Base-by-base conservation (phyloP, 1,284 basidiomycete genomes). In the Inonotus hispidus region DNA sequence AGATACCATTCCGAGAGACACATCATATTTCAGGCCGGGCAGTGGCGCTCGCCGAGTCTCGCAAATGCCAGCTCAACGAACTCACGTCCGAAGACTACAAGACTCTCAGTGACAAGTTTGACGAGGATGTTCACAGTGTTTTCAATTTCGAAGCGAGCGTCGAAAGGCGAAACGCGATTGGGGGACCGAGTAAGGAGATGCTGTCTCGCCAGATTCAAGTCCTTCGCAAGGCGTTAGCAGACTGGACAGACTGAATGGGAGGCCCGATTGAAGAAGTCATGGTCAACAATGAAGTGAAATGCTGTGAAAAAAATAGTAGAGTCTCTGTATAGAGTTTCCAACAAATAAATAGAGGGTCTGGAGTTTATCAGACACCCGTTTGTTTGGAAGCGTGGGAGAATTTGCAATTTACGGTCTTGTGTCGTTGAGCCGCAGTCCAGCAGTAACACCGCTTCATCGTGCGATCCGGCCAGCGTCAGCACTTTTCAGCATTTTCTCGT, bases 1-100 rank as follows among this genome's bases (percentile, higher is more conserved):
- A 80, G 79, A 81, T 79, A 39, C 96, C 96, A 6, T 99, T 99
- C 87, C 88, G 96, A 50, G 95, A 98, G 77, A 99, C 96, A 1
- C 96, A 99, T 74, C 96, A 99, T 74, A 88, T 99, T 68, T 98
- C 96, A 6, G 96, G 96, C 14, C 90, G 93, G 38, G 93, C 95
- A 16, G 96, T 99, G 59, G 93, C 95, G 2, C 80, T 98, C 39
- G 95, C 96, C 0, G 96, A 99, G 74, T 79, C 88, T 56, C 84
- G 85, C 39, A 81, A 83, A 66, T 89, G 90, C 69, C 88, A 91
- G 68, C 80, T 99, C 47, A 87, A 92, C 62, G 85, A 92, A 50
- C 80, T 99, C 60, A 83, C 86, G 1, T 77, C 95, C 54, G 75
- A 84, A 29, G 93, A 99, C 71, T 94, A 87, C 75, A 83, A 90